Base-by-base conservation (phyloP, 2,329 filamentous ascomycete genomes). In the Clonostachys chloroleuca region DNA sequence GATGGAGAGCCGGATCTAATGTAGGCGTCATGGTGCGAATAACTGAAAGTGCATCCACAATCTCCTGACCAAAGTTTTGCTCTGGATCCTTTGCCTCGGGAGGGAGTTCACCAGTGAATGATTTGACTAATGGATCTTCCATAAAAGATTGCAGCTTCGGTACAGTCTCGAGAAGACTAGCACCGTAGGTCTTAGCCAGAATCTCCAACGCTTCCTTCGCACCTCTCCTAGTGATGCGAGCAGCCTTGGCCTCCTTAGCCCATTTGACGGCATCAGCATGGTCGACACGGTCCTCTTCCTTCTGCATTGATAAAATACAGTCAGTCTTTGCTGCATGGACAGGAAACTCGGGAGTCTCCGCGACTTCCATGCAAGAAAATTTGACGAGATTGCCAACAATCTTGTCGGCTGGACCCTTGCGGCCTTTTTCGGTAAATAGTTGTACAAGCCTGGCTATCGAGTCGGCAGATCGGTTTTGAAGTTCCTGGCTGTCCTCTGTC, bases 291-390 rank as follows among this genome's bases (percentile, higher is more conserved):
- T 99, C 94, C 67, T 99, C 94, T 62, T 99, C 94, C 68, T 99
- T 99, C 56, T 92, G 89, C 65, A 99, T 84, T 0, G 94, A 97
- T 14, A 99, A 70, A 47, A 99, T 94, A 13, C 86, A 86, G 53
- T 84, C 83, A 42, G 86, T 87, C 59, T 95, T 86, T 40, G 75
- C 65, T 2, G 87, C 87, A 59, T 97, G 94, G 30, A 88, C 85
- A 5, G 86, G 83, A 63, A 97, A 97, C 59, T 97, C 94, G 0
- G 94, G 94, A 0, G 95, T 99, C 65, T 99, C 95, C 1, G 94
- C 92, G 2, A 95, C 95, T 63, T 99, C 94, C 59, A 96, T 90
- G 60, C 94, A 99, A 53, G 91, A 96, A 67, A 96, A 99, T 61
- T 96, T 97, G 69, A 95, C 89, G 45, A 99, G 69, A 60, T 99